Evolutionary conservation across 2,329 filamentous ascomycete genomes (phyloP).

Genomic region (Botrytis tulipae): DNA sequence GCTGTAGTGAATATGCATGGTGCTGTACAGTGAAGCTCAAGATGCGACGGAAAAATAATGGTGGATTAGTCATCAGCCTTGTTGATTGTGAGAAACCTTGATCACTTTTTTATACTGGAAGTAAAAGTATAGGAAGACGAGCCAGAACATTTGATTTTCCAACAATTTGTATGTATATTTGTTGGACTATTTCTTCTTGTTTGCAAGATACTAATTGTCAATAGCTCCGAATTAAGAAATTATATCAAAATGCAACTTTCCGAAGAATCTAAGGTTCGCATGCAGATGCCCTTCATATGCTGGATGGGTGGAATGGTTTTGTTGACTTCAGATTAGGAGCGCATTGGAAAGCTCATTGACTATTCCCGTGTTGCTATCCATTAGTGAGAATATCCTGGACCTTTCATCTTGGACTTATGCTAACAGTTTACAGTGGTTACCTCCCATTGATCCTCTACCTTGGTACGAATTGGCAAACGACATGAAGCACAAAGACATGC

Average conservation of each 20-base stretch:
- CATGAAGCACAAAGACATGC: conserved; percentile 1
- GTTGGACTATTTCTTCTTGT: neutral
- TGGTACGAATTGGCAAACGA: conserved; percentile 54
- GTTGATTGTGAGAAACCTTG: conserved; percentile 18
- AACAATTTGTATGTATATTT: conserved; percentile 16
- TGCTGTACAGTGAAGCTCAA: conserved; percentile 22
- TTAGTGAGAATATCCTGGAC: conserved; percentile 63
- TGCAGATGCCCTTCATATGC: neutral
- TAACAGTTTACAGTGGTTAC: conserved; percentile 70
- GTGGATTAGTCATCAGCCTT: conserved; percentile 16
- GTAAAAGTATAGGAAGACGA: conserved; percentile 4
- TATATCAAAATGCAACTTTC: conserved; percentile 58
- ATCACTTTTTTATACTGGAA: conserved; percentile 22
- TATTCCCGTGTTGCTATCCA: conserved; percentile 90
- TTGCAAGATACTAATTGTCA: neutral
- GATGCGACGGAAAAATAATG: conserved; percentile 21
- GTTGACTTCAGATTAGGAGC: conserved; percentile 63
- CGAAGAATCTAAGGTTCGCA: conserved; percentile 88
- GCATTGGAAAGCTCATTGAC: conserved; percentile 95
- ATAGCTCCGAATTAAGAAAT: conserved; percentile 6
- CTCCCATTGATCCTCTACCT: conserved; percentile 95
- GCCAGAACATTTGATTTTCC: conserved; percentile 1
- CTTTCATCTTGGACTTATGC: conserved; percentile 24
- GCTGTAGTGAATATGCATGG: neutral
- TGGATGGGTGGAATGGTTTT: conserved; percentile 2